Base-by-base conservation (phyloP, 352 stramenopile genomes). In the Elongisporangium prolatum region DNA sequence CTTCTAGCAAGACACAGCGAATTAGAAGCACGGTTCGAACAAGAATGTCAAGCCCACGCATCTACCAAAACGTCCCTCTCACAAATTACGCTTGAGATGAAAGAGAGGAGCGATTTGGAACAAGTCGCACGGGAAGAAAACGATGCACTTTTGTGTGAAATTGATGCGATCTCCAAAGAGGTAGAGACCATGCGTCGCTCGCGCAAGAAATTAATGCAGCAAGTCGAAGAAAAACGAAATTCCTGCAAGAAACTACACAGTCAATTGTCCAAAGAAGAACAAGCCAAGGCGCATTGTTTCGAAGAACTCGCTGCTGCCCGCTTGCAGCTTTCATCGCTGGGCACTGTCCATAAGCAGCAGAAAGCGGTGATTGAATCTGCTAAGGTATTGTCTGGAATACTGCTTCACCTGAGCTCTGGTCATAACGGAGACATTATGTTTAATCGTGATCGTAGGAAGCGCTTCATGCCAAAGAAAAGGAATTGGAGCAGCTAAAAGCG, bases 161-260 rank as follows among this genome's bases (percentile, higher is more conserved):
- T 95, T 52, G 81, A 91, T 18, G 75, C 73, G 8, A 72, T 93
- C 21, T 59, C 57, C 21, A 80, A 80, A 44, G 79, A 91, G 24
- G 58, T 91, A 37, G 78, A 92, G 38, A 60, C 72, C 13, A 57
- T 77, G 52, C 81, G 83, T 8, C 76, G 88, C 37, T 68, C 67
- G 21, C 80, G 84, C 7, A 92, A 91, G 62, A 95, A 92, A 60
- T 71, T 88, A 16, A 21, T 84, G 28, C 74, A 89, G 53, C 85
- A 95, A 52, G 67, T 93, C 24, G 80, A 91, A 37, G 84, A 93
- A 34, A 91, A 90, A 28, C 80, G 85, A n/a, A 87, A 77, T 21
- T 70, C 75, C 14, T 79, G 78, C 47, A 88, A 89, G 66, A 93
- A 92, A 50, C 62, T 92, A 52, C 71, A 90, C 49, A 80, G 69